phyloP scores from a whole-genome alignment of 2,329 filamentous ascomycete species.

The Cladosporium sp. region DNA sequence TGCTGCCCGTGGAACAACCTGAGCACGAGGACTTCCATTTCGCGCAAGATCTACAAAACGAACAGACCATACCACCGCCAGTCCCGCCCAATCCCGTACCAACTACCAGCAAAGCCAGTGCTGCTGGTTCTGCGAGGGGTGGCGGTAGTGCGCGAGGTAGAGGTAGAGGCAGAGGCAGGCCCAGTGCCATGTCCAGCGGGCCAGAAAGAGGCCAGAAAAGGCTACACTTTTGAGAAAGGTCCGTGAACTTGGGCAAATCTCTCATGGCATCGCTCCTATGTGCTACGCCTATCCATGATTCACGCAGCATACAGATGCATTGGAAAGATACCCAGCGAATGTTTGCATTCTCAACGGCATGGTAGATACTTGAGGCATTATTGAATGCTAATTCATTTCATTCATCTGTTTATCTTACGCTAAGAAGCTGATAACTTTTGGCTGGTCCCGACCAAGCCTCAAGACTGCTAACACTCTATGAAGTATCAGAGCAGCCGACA shows the following conservation, averaged over 20 bases:
- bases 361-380: not conserved
- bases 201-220: constrained; percentile 48
- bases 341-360: not conserved
- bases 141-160: constrained; percentile 18
- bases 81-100: constrained; percentile 26
- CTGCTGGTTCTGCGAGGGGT: constrained; percentile 22
- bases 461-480: constrained; percentile 22
- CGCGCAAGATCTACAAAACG: constrained; percentile 77
- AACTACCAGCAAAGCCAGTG: constrained; percentile 16
- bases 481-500: constrained; percentile 57
- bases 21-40: constrained; percentile 95
- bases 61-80: constrained; percentile 48
- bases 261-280: not conserved
- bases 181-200: constrained; percentile 32
- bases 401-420: not conserved
- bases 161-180: constrained; percentile 38
- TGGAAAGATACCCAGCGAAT: not conserved
- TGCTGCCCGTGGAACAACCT: constrained; percentile 60
- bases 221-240: constrained; percentile 42
- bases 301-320: not conserved
- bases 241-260: not conserved
- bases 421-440: not conserved
- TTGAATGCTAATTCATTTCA: not conserved
- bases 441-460: not conserved
- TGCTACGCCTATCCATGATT: not conserved